A percentile compares a stretch with the other conserved stretches of the same genome.
Evolutionary conservation across 108 stramenopile species (phyloP).

Genomic region (Aureococcus anophagefferens): DNA sequence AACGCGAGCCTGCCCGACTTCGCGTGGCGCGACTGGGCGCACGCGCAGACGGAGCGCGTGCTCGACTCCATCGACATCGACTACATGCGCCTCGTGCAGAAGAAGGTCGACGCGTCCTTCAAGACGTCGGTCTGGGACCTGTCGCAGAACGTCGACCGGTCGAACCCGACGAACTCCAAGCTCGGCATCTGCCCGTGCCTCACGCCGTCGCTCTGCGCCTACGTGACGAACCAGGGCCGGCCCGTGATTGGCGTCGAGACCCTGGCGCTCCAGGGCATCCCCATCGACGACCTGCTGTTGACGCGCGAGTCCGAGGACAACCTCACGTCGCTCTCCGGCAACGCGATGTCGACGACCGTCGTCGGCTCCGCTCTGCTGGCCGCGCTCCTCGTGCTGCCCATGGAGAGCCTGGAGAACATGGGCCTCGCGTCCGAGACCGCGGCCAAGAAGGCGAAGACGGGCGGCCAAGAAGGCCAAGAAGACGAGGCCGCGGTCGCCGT

Average conservation of each 20-base stretch:
- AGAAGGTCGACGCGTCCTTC: conserved; percentile 25
- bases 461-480: too few relatives aligned
- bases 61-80: conserved; percentile 43
- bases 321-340: conserved; percentile 35
- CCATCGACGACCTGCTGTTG: conserved; percentile 35
- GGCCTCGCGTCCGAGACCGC: too few relatives aligned
- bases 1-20: conserved; percentile 25
- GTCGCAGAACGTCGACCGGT: conserved; percentile 38
- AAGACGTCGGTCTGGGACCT: conserved; percentile 47
- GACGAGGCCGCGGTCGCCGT: not conserved
- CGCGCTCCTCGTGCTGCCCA: conserved; percentile 17
- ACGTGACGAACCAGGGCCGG: conserved; percentile 39
- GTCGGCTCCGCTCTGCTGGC: conserved; percentile 26
- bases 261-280: conserved; percentile 42
- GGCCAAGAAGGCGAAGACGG: too few relatives aligned
- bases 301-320: conserved; percentile 39
- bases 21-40: conserved; percentile 38
- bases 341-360: conserved; percentile 43
- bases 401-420: not conserved
- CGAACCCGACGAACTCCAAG: conserved; percentile 10
- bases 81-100: conserved; percentile 30
- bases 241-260: conserved; percentile 41
- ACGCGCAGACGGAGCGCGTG: conserved; percentile 33
- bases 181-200: conserved; percentile 36
- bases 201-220: conserved; percentile 36